A percentile compares a stretch with the other conserved stretches of the same genome.
These are phyloP conservation scores for Starmerella potacharoeniae DNA, from an alignment of 805 yeast genomes.

Conservation along the genomic window DNA sequence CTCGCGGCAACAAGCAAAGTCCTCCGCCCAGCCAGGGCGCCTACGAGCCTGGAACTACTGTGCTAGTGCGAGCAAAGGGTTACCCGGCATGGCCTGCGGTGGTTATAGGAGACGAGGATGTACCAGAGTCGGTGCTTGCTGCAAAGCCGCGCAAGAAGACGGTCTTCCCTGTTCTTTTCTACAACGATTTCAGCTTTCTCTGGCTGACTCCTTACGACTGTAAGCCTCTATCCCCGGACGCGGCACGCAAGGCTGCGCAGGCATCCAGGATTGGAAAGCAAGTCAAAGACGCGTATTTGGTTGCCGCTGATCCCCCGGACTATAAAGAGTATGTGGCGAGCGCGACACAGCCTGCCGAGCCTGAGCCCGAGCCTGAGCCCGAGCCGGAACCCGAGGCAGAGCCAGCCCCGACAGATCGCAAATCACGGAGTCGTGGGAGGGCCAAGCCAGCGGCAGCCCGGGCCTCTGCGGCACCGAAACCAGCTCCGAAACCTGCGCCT, in stretches of 20 bases:
- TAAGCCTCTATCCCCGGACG: conserved; percentile 12
- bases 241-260: conserved; percentile 17
- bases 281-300: conserved; percentile 21
- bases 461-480: neutral
- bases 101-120: conserved; percentile 46
- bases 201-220: conserved; percentile 40
- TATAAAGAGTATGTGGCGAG: conserved; percentile 16
- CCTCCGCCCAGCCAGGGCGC: neutral
- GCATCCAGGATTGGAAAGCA: conserved; percentile 16
- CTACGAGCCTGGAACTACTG: conserved; percentile 36
- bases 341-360: neutral
- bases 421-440: conserved; percentile 34
- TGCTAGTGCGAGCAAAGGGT: conserved; percentile 69
- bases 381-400: conserved; percentile 32
- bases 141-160: conserved; percentile 38
- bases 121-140: conserved; percentile 46
- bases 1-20: neutral
- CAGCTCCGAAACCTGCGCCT: neutral
- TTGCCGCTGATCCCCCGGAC: conserved; percentile 21
- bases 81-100: conserved; percentile 84
- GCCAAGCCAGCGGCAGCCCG: conserved; percentile 5
- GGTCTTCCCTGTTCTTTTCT: conserved; percentile 46
- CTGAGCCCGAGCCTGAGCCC: neutral
- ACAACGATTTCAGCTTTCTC: conserved; percentile 56
- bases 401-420: conserved; percentile 28